Evolutionary conservation across 148 eudicot species (phyloP), one percentile per base, ranked within the genome.

Genomic region (Rhododendron ovatum): DNA sequence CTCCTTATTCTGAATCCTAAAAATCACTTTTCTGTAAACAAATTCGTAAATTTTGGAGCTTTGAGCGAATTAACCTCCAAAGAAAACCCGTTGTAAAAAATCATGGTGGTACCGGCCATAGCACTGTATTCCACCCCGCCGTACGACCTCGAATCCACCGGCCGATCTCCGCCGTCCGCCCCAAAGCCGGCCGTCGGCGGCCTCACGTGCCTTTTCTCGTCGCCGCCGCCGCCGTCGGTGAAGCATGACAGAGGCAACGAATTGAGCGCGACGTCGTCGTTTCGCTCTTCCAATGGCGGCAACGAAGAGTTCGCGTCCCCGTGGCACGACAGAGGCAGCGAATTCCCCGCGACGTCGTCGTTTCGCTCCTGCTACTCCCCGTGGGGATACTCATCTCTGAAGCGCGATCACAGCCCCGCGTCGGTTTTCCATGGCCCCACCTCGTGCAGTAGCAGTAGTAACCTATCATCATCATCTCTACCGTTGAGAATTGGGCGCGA

Each of bases 51-150:
- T 35, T 18, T 57, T 28, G 18, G 1, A 4, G 3, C 15, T 53
- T 35, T 18, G 28, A 28, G 39, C 51, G 12, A 26, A 43, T 78
- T 78, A 9, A 59, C 17, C 24, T 57, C 71, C 1, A 53, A 26
- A 33, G n/a, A 7, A 43, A 75, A 39, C 15, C 76, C 18, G 17
- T 2, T 55, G 5, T 73, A 7, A 20, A 28, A 86, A 22, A 86
- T 48, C 84, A 95, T 95, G 99, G 93, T 92, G 93, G 96, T 97
- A 48, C 94, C 98, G 30, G 91, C 98, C 4, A 94, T 97, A 67
- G 98, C 98, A 35, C 80, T 95, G 57, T 95, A 94, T 78, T 94
- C 93, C 55, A 96, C 90, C 80, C 93, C 99, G 80, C 89, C 94
- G 0, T 89, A 91, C 69, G 99, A 97, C 39, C 91, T 94, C 86